phyloP scores from a whole-genome alignment of 352 stramenopile genomes.

The Thraustotheca clavata region DNA sequence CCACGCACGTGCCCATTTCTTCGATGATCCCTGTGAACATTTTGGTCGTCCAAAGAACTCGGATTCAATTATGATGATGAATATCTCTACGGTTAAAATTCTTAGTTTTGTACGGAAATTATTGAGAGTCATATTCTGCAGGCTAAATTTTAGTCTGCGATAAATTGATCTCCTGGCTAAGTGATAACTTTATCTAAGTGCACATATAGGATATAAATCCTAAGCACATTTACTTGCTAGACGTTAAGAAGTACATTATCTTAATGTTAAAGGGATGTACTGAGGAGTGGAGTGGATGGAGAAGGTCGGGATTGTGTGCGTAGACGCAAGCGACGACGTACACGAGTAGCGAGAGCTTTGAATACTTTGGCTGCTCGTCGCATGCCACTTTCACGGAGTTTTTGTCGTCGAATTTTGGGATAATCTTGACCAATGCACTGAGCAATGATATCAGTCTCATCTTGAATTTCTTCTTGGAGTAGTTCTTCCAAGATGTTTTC shows the following conservation, averaged over 20 bases:
- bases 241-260: no score
- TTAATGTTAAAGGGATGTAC: no score
- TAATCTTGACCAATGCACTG: background rate
- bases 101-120: no score
- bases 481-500: conserved; percentile 50
- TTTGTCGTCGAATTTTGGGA: background rate
- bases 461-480: conserved; percentile 44
- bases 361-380: background rate
- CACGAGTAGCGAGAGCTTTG: background rate
- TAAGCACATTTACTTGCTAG: background rate
- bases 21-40: conserved; percentile 99
- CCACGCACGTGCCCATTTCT: conserved; percentile 94
- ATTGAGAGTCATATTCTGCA: no score
- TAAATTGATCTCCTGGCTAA: no score
- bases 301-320: background rate
- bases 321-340: background rate
- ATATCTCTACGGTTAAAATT: no score
- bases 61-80: no score
- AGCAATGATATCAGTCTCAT: conserved; percentile 28
- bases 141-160: no score
- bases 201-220: background rate
- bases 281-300: background rate
- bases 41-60: no score
- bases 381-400: background rate
- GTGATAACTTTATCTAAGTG: background rate